Base-by-base conservation (phyloP, 2,329 filamentous ascomycete genomes). In the Nothophaeocryptopus gaeumannii region DNA sequence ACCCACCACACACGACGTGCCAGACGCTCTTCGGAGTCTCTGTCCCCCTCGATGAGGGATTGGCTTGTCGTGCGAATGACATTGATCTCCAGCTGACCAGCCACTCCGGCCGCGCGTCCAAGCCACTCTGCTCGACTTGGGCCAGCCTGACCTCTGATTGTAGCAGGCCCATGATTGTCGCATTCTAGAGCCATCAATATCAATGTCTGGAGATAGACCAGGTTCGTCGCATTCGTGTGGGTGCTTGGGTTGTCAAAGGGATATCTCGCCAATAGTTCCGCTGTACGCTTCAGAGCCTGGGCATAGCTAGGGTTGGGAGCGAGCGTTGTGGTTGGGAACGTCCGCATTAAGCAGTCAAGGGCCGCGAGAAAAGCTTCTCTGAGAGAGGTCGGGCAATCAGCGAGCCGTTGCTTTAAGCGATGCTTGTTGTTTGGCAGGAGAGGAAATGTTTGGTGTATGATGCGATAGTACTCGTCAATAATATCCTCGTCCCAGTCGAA, bases 1-100 rank as follows among this genome's bases (percentile, higher is more conserved):
- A 82, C 80, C 82, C 84, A 88, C 86, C 86, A 89, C 13, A 84
- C 78, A 37, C 84, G 78, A 43, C 83, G 73, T 1, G 78, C 78
- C 3, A 88, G 71, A 13, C 80, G 80, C 42, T 83, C 80, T 38
- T 84, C 80, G 14, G 78, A 79, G 62, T 88, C 82, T 2, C 72
- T 62, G 45, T 84, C 80, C 8, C 72, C 66, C 5, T 78, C 74
- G 4, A 70, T 61, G 12, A 67, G 54, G 20, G 66, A 65, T 67
- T 45, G 75, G 74, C 39, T 74, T 55, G 34, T 62, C 48, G 42
- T 73, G 68, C 52, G 73, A 60, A 68, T 61, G 43, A 75, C 62
- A 49, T 83, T 83, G 50, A 88, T 72, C 59, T 80, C 82, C 71
- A 88, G 78, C 11, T 77, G 77, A 54, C 85, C 84, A 1, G 84